Percentiles rank a stretch among this genome's conserved stretches.
phyloP scores from a whole-genome alignment of 192 early-diverging fungal genomes.

The Linderina pennispora region DNA sequence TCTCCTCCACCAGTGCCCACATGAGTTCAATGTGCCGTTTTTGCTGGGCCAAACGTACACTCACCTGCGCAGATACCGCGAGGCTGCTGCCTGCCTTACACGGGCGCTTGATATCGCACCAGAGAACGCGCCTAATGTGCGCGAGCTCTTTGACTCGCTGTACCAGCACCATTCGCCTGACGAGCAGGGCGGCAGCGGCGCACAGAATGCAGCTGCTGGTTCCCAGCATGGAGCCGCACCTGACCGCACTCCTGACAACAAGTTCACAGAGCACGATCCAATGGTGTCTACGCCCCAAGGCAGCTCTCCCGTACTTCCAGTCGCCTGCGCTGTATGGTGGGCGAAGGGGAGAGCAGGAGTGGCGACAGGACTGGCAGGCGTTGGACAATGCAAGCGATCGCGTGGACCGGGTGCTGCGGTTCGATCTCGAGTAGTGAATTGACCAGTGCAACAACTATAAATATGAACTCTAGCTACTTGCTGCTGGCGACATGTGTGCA shows the following conservation, averaged over 20 bases:
- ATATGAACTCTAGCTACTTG: too few relatives aligned
- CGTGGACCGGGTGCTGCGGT: conserved; percentile 39
- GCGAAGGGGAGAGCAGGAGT: conserved; percentile 15
- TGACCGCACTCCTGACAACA: too few relatives aligned
- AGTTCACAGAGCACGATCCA: too few relatives aligned
- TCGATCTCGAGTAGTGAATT: too few relatives aligned
- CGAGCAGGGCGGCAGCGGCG: not conserved
- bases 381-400: conserved; percentile 39
- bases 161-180: conserved; percentile 27
- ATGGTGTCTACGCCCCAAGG: too few relatives aligned
- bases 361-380: conserved; percentile 36
- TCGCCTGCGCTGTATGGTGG: conserved; percentile 36
- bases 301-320: conserved; percentile 34
- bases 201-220: too few relatives aligned
- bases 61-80: conserved; percentile 30
- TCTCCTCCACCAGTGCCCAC: conserved; percentile 48
- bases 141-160: conserved; percentile 44
- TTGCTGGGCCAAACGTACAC: conserved; percentile 46
- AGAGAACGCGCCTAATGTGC: conserved; percentile 36
- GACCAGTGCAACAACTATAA: not conserved
- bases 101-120: conserved; percentile 40
- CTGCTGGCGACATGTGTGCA: too few relatives aligned
- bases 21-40: conserved; percentile 45
- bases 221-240: too few relatives aligned
- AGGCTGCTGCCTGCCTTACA: conserved; percentile 38